Conservation (phyloP, 2,329 filamentous ascomycete species). For the Pseudogymnoascus sp. region DNA sequence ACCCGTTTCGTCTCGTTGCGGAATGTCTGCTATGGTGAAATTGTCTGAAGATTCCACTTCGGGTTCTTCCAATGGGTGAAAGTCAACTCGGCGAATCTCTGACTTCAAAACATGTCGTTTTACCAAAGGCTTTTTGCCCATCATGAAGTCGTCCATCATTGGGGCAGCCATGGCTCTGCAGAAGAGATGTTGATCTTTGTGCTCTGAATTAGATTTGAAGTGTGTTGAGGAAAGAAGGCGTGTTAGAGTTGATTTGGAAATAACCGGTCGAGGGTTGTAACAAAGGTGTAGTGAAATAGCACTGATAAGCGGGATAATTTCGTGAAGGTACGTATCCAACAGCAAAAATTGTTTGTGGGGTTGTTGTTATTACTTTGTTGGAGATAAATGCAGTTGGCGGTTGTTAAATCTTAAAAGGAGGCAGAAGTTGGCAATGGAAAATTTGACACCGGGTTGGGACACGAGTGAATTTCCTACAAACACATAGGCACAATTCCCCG, state of each 20-base stretch:
- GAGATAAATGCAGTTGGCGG: background rate
- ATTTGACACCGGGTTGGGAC: background rate
- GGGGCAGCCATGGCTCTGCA: background rate
- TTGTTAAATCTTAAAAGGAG: background rate
- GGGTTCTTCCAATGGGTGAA: background rate
- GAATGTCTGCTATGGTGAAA: background rate
- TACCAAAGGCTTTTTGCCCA: background rate
- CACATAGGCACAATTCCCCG: background rate
- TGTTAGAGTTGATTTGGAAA: background rate
- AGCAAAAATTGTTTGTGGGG: background rate
- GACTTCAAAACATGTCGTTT: background rate
- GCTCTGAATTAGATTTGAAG: background rate
- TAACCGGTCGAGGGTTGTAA: background rate
- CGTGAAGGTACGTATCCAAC: background rate
- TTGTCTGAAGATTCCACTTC: background rate
- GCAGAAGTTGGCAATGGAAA: background rate
- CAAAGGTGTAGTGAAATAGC: background rate
- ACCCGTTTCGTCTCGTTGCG: constrained; percentile 10
- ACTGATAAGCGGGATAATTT: background rate
- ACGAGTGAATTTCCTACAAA: background rate
- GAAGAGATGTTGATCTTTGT: background rate
- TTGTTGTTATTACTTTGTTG: background rate
- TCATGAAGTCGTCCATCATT: background rate
- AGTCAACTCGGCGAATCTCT: background rate
- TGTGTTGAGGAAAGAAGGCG: background rate